Conservation (phyloP, 1,139 yeast genomes). For the Saccharomyces hybrid region DNA sequence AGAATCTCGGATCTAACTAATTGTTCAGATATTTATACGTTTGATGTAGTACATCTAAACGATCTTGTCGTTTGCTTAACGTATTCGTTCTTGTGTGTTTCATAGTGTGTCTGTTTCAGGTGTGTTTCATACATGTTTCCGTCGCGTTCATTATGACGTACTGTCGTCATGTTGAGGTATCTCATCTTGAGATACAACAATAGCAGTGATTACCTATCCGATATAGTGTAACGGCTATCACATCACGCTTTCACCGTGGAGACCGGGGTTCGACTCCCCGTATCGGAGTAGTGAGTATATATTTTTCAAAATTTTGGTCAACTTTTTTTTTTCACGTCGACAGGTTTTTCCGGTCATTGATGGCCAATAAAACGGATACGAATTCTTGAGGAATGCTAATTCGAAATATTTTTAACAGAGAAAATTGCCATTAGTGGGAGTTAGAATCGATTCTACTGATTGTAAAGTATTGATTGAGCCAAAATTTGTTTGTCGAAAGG, state of each 20-base stretch:
- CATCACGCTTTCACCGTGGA: slow-evolving; percentile 34
- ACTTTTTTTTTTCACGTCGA: slow-evolving; percentile 2
- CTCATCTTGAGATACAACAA: background rate
- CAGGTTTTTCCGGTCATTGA: background rate
- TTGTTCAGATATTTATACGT: too few species aligned
- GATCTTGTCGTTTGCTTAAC: too few species aligned
- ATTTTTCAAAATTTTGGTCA: slow-evolving; percentile 4
- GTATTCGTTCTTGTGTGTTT: too few species aligned
- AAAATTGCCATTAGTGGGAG: background rate
- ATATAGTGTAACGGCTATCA: slow-evolving; percentile 34
- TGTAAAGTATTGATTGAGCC: background rate
- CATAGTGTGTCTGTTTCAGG: too few species aligned
- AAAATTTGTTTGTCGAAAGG: background rate
- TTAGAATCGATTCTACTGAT: background rate
- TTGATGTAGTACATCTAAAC: too few species aligned
- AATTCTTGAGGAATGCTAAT: background rate
- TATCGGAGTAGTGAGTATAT: slow-evolving; percentile 24
- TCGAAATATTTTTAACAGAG: background rate
- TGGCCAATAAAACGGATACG: background rate
- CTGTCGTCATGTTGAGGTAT: background rate
- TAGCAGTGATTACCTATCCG: slow-evolving; percentile 14
- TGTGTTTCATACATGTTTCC: too few species aligned
- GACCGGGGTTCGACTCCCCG: slow-evolving; percentile 18
- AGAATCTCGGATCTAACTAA: too few species aligned
- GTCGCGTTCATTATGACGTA: too few species aligned